phyloP scores from a whole-genome alignment of 2,329 filamentous ascomycete genomes.

The Pyricularia sp. region DNA sequence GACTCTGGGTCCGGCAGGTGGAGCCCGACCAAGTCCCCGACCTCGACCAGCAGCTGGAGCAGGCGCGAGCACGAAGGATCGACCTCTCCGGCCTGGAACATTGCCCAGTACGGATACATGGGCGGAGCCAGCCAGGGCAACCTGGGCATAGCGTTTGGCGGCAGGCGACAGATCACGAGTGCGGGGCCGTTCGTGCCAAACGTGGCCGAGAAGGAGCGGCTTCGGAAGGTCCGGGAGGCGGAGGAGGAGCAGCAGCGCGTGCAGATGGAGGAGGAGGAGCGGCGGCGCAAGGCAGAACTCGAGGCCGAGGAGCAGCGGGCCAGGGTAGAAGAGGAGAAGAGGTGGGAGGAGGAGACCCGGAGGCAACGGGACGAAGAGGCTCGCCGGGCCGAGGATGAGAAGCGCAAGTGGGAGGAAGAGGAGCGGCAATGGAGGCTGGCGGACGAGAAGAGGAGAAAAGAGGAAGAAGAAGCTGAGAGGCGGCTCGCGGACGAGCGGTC shows the following conservation, averaged over 20 bases:
- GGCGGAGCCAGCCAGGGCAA: conserved; percentile 91
- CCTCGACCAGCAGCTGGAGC: conserved; percentile 80
- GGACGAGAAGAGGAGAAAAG: conserved; percentile 53
- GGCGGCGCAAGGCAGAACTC: conserved; percentile 32
- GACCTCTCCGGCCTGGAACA: conserved; percentile 93
- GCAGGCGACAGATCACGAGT: conserved; percentile 83
- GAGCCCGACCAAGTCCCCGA: conserved; percentile 45
- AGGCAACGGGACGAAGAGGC: conserved; percentile 51
- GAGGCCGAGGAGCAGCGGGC: conserved; percentile 54
- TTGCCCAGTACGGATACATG: conserved; percentile 97
- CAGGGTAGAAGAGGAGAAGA: conserved; percentile 52
- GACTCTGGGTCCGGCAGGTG: conserved; percentile 41
- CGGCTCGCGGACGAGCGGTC: conserved; percentile 57
- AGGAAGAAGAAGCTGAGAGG: conserved; percentile 65
- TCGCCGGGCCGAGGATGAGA: conserved; percentile 55
- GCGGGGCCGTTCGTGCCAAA: conserved; percentile 71
- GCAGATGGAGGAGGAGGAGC: conserved; percentile 45
- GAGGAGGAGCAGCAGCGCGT: conserved; percentile 50
- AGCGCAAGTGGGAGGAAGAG: conserved; percentile 67
- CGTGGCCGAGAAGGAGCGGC: conserved; percentile 74
- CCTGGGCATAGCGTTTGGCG: conserved; percentile 86
- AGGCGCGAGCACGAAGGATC: conserved; percentile 70
- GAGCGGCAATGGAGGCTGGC: conserved; percentile 68
- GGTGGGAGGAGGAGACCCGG: conserved; percentile 57
- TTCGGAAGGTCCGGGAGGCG: conserved; percentile 43